Percentiles rank a stretch among this genome's conserved stretches.
These are phyloP conservation scores for Starmerella geochares DNA, from an alignment of 805 yeast species.

Conservation along the genomic window DNA sequence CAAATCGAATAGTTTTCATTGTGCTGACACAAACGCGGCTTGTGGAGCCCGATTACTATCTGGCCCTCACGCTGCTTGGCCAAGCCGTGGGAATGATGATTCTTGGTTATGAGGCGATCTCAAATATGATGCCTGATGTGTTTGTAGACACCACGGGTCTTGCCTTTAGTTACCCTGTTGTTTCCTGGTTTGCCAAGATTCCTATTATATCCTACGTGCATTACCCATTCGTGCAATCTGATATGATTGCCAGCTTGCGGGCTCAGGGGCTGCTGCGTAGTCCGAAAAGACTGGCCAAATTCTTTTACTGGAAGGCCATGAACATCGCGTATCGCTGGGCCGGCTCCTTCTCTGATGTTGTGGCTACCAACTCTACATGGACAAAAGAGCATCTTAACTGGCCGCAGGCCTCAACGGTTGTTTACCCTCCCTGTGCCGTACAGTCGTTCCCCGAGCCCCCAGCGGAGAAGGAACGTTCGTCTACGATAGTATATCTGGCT, in stretches of 20 bases:
- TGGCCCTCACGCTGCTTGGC: constrained; percentile 67
- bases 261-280: constrained; percentile 17
- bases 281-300: constrained; percentile 35
- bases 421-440: constrained; percentile 88
- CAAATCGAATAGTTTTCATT: constrained; percentile 49
- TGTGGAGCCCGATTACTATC: constrained; percentile 68
- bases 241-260: constrained; percentile 44
- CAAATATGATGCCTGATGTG: constrained; percentile 65
- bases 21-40: constrained; percentile 46
- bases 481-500: constrained; percentile 50
- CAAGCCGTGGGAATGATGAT: constrained; percentile 75
- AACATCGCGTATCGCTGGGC: constrained; percentile 52
- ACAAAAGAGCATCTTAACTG: constrained; percentile 76
- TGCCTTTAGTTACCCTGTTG: constrained; percentile 72
- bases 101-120: constrained; percentile 60
- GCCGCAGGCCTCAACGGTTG: constrained; percentile 40
- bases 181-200: constrained; percentile 45
- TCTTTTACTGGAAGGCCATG: constrained; percentile 58
- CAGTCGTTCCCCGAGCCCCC: constrained; percentile 37
- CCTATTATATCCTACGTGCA: constrained; percentile 89
- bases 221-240: constrained; percentile 81
- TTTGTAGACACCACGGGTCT: constrained; percentile 92
- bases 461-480: constrained; percentile 23
- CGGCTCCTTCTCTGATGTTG: constrained; percentile 57
- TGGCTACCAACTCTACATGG: constrained; percentile 84